Percentiles rank a stretch among this genome's conserved stretches.
Conservation (phyloP, 1,139 yeast species). For the Saccharomycopsis phalli region DNA sequence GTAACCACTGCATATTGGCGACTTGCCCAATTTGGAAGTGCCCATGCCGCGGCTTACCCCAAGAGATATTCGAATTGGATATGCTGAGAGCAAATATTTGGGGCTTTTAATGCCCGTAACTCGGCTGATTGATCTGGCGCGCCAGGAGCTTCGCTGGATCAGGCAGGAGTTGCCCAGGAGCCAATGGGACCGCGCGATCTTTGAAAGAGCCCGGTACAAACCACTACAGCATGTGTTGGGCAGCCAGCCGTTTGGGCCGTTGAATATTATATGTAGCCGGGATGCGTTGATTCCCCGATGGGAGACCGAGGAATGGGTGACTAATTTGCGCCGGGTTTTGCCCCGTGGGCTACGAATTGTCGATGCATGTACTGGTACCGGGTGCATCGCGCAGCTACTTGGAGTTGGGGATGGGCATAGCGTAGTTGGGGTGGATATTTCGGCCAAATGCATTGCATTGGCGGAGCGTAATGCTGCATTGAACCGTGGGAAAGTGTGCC, state of each 20-base stretch:
- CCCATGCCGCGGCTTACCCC: constrained; percentile 21
- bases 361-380: constrained; percentile 88
- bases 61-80: constrained; percentile 13
- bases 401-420: constrained; percentile 26
- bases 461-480: constrained; percentile 37
- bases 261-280: constrained; percentile 49
- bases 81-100: constrained; percentile 28
- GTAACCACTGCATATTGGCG: background rate
- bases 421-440: constrained; percentile 52
- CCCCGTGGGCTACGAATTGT: constrained; percentile 33
- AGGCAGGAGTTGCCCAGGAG: constrained; percentile 29
- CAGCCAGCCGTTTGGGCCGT: constrained; percentile 74
- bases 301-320: constrained; percentile 93
- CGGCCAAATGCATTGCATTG: constrained; percentile 42
- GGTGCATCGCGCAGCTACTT: constrained; percentile 50
- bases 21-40: background rate
- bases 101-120: constrained; percentile 29
- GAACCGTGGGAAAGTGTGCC: constrained; percentile 16
- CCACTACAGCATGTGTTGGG: constrained; percentile 84
- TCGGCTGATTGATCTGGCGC: too few species aligned
- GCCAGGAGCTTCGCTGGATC: constrained; percentile 53
- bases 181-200: constrained; percentile 28
- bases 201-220: constrained; percentile 36
- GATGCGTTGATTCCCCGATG: constrained; percentile 84
- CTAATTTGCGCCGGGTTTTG: constrained; percentile 32